These are phyloP conservation scores for Torulaspora franciscae DNA, from an alignment of 805 yeast species.

Conservation along the genomic window DNA sequence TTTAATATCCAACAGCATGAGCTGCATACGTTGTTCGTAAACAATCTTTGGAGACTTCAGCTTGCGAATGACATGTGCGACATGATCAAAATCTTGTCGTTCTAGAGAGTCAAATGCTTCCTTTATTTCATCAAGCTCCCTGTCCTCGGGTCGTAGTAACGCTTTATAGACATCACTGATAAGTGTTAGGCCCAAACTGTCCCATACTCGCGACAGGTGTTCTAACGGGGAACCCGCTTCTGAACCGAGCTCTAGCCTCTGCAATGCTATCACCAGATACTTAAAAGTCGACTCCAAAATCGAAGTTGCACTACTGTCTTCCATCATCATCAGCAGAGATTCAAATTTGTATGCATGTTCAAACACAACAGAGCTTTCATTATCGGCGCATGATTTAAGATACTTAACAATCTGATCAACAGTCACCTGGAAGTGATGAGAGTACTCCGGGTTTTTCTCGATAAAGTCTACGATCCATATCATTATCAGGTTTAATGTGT, in stretches of 20 bases:
- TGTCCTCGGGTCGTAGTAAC: not conserved
- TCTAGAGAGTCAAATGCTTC: constrained; percentile 5
- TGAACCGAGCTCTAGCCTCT: constrained; percentile 35
- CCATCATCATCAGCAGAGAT: constrained; percentile 48
- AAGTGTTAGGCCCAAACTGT: constrained; percentile 19
- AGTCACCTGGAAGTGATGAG: constrained; percentile 48
- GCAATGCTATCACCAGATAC: constrained; percentile 51
- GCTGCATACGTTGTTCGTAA: constrained; percentile 38
- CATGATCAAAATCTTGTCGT: constrained; percentile 36
- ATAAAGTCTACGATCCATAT: constrained; percentile 72
- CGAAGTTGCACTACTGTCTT: constrained; percentile 43
- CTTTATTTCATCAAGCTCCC: constrained; percentile 13
- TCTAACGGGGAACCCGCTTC: constrained; percentile 19
- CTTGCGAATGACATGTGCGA: constrained; percentile 38
- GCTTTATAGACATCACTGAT: constrained; percentile 17
- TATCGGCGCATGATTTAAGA: constrained; percentile 32
- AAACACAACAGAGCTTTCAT: constrained; percentile 28
- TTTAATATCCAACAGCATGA: constrained; percentile 39
- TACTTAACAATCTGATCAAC: constrained; percentile 65
- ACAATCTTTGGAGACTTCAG: constrained; percentile 37
- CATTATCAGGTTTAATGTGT: constrained; percentile 64
- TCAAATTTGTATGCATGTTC: constrained; percentile 66
- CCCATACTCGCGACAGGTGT: constrained; percentile 20
- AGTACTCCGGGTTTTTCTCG: constrained; percentile 57
- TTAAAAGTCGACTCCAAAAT: constrained; percentile 54